Evolutionary conservation across 2,329 filamentous ascomycete genomes (phyloP).

Genomic region (Cladophialophora bantiana): DNA sequence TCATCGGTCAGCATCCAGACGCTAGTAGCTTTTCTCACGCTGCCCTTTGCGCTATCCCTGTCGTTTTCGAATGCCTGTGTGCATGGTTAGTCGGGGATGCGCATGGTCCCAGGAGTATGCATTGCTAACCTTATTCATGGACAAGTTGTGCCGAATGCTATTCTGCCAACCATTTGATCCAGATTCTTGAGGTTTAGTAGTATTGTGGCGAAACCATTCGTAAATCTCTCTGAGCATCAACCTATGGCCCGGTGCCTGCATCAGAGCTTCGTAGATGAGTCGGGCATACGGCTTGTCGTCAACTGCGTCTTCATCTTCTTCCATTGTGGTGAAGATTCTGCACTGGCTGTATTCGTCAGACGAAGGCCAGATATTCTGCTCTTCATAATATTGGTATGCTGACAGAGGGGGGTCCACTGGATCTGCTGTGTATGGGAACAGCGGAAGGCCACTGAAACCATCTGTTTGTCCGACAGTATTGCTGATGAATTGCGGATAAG

Average conservation of each 20-base stretch:
- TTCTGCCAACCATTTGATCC: constrained; percentile 85
- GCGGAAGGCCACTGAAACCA: constrained; percentile 1
- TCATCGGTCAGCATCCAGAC: constrained; percentile 79
- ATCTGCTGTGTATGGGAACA: constrained; percentile 17
- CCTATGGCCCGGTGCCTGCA: constrained; percentile 68
- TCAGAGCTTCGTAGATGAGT: constrained; percentile 78
- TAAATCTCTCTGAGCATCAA: constrained; percentile 90
- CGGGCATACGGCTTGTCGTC: constrained; percentile 76
- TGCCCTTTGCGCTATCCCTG: constrained; percentile 52
- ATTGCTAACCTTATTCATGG: constrained; percentile 84
- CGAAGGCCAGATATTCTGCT: constrained; percentile 26
- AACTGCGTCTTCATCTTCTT: constrained; percentile 43
- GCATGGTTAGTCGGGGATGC: constrained; percentile 17
- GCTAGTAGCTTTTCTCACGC: constrained; percentile 69
- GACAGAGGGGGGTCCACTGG: constrained; percentile 13
- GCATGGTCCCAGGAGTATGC: neutral
- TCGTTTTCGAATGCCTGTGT: constrained; percentile 48
- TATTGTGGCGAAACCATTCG: constrained; percentile 84
- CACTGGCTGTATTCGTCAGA: constrained; percentile 27
- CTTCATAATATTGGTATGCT: constrained; percentile 28
- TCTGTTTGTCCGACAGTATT: neutral
- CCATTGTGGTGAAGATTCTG: constrained; percentile 9
- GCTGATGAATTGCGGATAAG: constrained; percentile 17
- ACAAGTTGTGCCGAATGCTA: constrained; percentile 92
- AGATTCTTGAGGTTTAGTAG: constrained; percentile 70